Evolutionary conservation across 1,139 yeast species (phyloP).

Genomic region (Candida tetrigidarum): DNA sequence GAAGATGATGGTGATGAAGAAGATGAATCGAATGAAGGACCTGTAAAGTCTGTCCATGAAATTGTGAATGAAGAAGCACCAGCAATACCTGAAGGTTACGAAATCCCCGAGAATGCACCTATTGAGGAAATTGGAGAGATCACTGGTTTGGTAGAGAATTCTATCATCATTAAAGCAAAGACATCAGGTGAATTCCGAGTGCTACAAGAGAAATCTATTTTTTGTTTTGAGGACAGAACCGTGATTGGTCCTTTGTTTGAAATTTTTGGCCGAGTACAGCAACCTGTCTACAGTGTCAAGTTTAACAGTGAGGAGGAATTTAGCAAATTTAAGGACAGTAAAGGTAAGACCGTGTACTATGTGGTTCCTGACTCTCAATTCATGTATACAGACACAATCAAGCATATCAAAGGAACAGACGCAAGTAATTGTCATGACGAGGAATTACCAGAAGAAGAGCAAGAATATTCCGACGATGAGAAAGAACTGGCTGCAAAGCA

Average conservation of each 20-base stretch:
- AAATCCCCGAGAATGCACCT: slow-evolving; percentile 60
- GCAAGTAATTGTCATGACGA: slow-evolving; percentile 96
- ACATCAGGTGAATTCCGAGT: slow-evolving; percentile 86
- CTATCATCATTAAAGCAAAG: slow-evolving; percentile 73
- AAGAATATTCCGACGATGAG: slow-evolving; percentile 95
- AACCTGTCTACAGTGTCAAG: slow-evolving; percentile 82
- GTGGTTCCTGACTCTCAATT: slow-evolving; percentile 85
- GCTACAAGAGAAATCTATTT: slow-evolving; percentile 77
- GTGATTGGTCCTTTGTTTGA: slow-evolving; percentile 86
- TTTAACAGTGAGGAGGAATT: slow-evolving; percentile 60
- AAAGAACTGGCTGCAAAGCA: slow-evolving; percentile 67
- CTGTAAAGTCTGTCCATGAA: slow-evolving; percentile 82
- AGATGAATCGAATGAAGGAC: slow-evolving; percentile 50
- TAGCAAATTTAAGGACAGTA: slow-evolving; percentile 42
- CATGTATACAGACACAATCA: slow-evolving; percentile 73
- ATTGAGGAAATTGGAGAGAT: slow-evolving; percentile 78
- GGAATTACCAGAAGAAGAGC: slow-evolving; percentile 90
- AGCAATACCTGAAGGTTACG: slow-evolving; percentile 67
- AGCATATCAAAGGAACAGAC: slow-evolving; percentile 80
- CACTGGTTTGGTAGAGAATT: slow-evolving; percentile 69
- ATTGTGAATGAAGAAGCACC: slow-evolving; percentile 70
- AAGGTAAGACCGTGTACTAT: slow-evolving; percentile 68
- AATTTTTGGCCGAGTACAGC: slow-evolving; percentile 85
- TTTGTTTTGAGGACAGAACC: slow-evolving; percentile 75
- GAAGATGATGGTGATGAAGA: slow-evolving; percentile 52